Conservation (phyloP, 2,329 filamentous ascomycete genomes). For the Macrophomina phaseolina region DNA sequence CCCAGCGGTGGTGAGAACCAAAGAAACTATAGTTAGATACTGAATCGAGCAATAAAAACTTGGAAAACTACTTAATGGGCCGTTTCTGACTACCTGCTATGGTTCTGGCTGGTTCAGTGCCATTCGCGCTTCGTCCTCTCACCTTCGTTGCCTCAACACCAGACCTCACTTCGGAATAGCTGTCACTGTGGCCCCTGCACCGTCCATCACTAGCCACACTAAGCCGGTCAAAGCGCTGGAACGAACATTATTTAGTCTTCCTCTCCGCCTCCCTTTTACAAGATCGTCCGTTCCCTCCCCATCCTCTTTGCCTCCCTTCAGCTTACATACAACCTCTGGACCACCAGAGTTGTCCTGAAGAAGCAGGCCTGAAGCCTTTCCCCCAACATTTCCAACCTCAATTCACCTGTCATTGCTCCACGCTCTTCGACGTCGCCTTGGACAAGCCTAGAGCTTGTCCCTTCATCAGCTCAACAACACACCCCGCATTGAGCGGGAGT, state of each 20-base stretch:
- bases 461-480: neutral
- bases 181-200: neutral
- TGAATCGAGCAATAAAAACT: too few species aligned
- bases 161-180: neutral
- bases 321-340: too few species aligned
- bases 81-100: too few species aligned
- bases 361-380: neutral
- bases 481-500: too few species aligned
- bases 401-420: neutral
- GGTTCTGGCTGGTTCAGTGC: too few species aligned
- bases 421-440: neutral
- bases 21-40: too few species aligned
- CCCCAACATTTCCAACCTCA: neutral
- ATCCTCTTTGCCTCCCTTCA: neutral
- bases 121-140: neutral
- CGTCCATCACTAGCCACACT: neutral
- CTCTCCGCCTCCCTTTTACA: too few species aligned
- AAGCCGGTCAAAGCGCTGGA: too few species aligned
- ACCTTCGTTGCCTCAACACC: slow-evolving; percentile 4
- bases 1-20: too few species aligned
- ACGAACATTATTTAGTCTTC: too few species aligned
- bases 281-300: neutral
- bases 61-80: too few species aligned
- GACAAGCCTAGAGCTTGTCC: neutral
- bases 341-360: too few species aligned